Conservation (phyloP, 345 rosid species). For the Schrenkiella parvula region DNA sequence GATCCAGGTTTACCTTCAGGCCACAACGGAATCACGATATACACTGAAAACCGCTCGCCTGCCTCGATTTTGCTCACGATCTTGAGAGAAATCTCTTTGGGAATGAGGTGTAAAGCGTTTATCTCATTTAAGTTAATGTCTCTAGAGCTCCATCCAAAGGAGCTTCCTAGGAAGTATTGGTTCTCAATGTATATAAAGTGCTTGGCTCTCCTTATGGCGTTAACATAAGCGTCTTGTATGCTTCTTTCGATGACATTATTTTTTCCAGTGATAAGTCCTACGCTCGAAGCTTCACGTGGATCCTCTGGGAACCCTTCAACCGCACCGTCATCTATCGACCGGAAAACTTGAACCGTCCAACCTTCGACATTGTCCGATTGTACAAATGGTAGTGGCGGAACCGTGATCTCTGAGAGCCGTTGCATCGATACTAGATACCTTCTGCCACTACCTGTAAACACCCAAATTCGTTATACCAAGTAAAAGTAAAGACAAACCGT, state of each 20-base stretch:
- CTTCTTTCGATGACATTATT: conserved; percentile 56
- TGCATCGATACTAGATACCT: conserved; percentile 35
- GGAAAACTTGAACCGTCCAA: conserved; percentile 69
- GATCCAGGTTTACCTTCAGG: conserved; percentile 82
- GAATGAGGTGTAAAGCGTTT: conserved; percentile 63
- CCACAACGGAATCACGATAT: conserved; percentile 85
- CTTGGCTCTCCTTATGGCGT: conserved; percentile 71
- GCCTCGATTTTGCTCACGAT: conserved; percentile 74
- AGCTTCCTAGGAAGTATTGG: conserved; percentile 82
- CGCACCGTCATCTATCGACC: conserved; percentile 62
- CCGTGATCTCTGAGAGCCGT: conserved; percentile 17
- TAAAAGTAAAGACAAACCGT: background rate
- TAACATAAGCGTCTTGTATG: conserved; percentile 82
- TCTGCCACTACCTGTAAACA: conserved; percentile 19
- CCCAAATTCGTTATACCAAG: background rate
- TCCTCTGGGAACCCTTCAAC: conserved; percentile 41
- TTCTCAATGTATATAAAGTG: conserved; percentile 83
- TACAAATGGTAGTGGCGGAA: conserved; percentile 30
- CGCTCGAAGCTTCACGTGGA: conserved; percentile 33
- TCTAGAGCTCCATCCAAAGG: conserved; percentile 60
- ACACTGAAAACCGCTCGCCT: conserved; percentile 62
- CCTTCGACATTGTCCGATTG: conserved; percentile 28
- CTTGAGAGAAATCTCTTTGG: conserved; percentile 75
- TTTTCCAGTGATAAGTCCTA: conserved; percentile 59
- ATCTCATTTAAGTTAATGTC: conserved; percentile 47